Base-by-base conservation (phyloP, 2,329 filamentous ascomycete genomes). In the Byssochlamys sp. region DNA sequence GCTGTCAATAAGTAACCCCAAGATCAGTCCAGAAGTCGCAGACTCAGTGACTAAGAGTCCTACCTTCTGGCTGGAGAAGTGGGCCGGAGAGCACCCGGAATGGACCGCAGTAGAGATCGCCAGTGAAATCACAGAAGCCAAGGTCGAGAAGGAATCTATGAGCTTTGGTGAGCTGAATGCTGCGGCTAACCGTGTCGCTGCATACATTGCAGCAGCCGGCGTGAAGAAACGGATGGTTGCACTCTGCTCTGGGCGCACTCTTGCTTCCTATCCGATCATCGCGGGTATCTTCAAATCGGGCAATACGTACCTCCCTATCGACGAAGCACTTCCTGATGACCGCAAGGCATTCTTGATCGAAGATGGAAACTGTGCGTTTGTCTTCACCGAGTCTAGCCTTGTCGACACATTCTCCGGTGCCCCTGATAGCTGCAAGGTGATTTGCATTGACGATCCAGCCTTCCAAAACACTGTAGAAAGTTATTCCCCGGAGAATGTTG, bases 261-360 rank as follows among this genome's bases (percentile, higher is more conserved):
- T 69, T 4, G 60, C 62, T 10, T 66, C 67, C 2, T 71, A 68
- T 55, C 62, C 68, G 2, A 58, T 69, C 11, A 66, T 71, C 19
- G 59, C 68, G 24, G 70, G 65, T 6, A 70, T 73, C 45, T 63
- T 72, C 57, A 70, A 68, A 45, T 66, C 69, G 1, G 70, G 69
- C n/a, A 71, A 69, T 55, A 63, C 62, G 1, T 73, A 71, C 61
- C 62, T 72, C n/a, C 70, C 70, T 2, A 68, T 73, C 19, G 70
- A 68, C 48, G 67, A 71, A 33, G 64, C 61, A 10, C 60, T 71
- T 48, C 71, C 68, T 9, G 57, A 57, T 9, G 67, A 69, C 14
- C 65, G 69, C 1, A 70, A 69, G 50, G 54, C 60, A 7, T 70
- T 70, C 48, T 55, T 72, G 48, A 53, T 66, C 2, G 56, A 67